Evolutionary conservation across 108 stramenopile genomes (phyloP).

Genomic region (Cyclotella cryptica): DNA sequence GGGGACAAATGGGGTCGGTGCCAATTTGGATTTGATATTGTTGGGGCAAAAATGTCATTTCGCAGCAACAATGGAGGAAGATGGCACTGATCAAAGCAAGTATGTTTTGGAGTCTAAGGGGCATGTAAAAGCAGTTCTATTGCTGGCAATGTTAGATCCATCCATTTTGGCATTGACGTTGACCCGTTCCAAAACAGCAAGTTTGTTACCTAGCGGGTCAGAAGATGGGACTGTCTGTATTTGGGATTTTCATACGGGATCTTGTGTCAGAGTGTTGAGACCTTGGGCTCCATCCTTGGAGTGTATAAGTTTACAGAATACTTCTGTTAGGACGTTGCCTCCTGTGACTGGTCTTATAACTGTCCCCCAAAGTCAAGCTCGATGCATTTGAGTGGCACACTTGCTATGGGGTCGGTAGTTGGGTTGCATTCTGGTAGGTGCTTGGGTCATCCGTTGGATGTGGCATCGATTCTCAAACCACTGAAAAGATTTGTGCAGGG

Average conservation of each 20-base stretch:
- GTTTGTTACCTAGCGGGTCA: constrained; percentile 72
- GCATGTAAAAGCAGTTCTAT: constrained; percentile 69
- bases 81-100: constrained; percentile 28
- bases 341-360: constrained; percentile 68
- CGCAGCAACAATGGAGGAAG: neutral
- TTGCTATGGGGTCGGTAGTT: constrained; percentile 15
- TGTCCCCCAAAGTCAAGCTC: constrained; percentile 47
- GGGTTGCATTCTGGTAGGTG: constrained; percentile 14
- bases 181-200: neutral
- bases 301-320: constrained; percentile 14
- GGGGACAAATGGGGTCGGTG: neutral
- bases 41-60: constrained; percentile 22
- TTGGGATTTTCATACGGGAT: constrained; percentile 81
- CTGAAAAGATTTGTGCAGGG: constrained; percentile 45
- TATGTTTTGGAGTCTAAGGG: constrained; percentile 66
- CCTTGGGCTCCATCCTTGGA: constrained; percentile 69
- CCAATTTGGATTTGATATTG: constrained; percentile 30
- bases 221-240: constrained; percentile 75
- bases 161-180: constrained; percentile 24
- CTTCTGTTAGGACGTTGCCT: constrained; percentile 37
- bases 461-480: constrained; percentile 35
- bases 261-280: constrained; percentile 65
- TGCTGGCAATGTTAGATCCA: constrained; percentile 66
- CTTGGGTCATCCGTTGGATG: neutral
- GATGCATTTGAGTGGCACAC: constrained; percentile 16